Conservation (phyloP, 208 protist species). For the Strigomonas galati region DNA sequence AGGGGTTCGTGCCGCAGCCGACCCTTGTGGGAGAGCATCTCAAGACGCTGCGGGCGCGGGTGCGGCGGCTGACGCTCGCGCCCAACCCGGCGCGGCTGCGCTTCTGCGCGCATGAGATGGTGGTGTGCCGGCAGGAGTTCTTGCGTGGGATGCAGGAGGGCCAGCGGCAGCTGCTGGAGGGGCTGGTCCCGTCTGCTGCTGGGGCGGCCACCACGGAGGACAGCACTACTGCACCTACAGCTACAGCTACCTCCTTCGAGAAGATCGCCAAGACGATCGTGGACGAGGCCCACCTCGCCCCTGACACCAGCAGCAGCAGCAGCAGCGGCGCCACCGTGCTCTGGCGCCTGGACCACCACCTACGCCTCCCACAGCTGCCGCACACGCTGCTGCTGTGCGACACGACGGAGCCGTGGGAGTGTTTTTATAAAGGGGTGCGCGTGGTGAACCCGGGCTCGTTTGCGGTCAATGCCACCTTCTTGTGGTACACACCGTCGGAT, state of each 20-base stretch:
- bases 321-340: slow-evolving; percentile 34
- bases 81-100: slow-evolving; percentile 83
- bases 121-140: slow-evolving; percentile 76
- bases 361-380: slow-evolving; percentile 66
- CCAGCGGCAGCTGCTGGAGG: slow-evolving; percentile 31
- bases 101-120: slow-evolving; percentile 84
- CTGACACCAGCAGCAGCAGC: slow-evolving; percentile 33
- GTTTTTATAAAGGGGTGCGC: slow-evolving; percentile 76
- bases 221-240: slow-evolving; percentile 23
- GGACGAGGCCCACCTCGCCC: slow-evolving; percentile 77
- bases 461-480: slow-evolving; percentile 63
- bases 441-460: slow-evolving; percentile 87
- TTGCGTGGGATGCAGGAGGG: slow-evolving; percentile 60
- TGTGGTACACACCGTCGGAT: slow-evolving; percentile 88
- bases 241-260: slow-evolving; percentile 51
- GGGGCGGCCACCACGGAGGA: background rate
- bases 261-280: slow-evolving; percentile 75
- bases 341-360: slow-evolving; percentile 74
- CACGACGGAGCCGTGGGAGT: slow-evolving; percentile 87
- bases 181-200: background rate
- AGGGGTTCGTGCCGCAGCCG: slow-evolving; percentile 74
- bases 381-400: slow-evolving; percentile 88
- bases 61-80: slow-evolving; percentile 69
- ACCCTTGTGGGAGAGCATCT: slow-evolving; percentile 52
- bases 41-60: slow-evolving; percentile 42